Evolutionary conservation across 1,284 basidiomycete genomes (phyloP).

Genomic region (Meira miltonrushii): DNA sequence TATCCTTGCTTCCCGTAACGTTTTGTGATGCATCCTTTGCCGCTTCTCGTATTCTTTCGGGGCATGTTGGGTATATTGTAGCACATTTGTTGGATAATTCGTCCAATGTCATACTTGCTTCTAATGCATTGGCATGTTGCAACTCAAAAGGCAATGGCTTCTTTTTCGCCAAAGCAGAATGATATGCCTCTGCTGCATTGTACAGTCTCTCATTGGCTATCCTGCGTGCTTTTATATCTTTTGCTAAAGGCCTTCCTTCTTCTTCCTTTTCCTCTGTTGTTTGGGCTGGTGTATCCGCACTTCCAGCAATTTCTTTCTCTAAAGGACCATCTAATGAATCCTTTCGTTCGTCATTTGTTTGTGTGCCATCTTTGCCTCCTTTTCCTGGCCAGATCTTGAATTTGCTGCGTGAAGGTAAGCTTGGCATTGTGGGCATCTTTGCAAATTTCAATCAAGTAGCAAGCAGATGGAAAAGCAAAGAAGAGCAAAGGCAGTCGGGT

Average conservation of each 20-base stretch:
- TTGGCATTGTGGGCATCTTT: slow-evolving; percentile 2
- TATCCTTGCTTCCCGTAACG: slow-evolving; percentile 1
- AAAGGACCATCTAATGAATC: no score
- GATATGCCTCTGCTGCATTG: slow-evolving; percentile 9
- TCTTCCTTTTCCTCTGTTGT: not conserved
- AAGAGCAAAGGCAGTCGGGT: not conserved
- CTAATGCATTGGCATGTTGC: not conserved
- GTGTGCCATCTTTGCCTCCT: not conserved
- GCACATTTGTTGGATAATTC: not conserved
- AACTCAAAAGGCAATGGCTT: slow-evolving; percentile 6
- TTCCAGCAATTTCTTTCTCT: no score
- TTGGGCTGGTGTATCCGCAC: not conserved
- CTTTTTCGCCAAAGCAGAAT: slow-evolving; percentile 1
- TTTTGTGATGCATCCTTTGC: not conserved
- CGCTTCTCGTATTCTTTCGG: not conserved
- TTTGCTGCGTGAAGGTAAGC: not conserved
- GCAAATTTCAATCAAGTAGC: not conserved
- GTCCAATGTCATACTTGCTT: slow-evolving; percentile 7
- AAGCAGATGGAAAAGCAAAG: not conserved
- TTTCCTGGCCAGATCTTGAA: not conserved
- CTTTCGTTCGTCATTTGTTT: no score
- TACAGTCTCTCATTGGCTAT: slow-evolving; percentile 9
- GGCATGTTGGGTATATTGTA: not conserved
- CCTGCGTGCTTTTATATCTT: slow-evolving; percentile 5
- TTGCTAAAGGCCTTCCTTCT: not conserved